phyloP scores from a whole-genome alignment of 768 basidiomycete species.

The Mycena sanguinolenta region DNA sequence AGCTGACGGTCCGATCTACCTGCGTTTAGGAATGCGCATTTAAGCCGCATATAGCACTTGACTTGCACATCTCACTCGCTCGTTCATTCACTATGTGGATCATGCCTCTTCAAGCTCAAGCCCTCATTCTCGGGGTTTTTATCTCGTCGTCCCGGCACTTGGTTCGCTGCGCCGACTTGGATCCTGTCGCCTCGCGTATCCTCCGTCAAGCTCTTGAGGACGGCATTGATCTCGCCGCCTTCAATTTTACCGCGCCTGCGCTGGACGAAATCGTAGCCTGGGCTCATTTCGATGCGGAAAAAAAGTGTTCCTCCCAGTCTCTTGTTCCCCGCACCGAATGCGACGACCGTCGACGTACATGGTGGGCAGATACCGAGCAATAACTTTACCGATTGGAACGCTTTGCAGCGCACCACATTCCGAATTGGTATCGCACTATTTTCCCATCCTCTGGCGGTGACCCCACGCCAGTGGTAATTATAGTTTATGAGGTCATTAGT shows the following conservation, averaged over 20 bases:
- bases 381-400: background rate
- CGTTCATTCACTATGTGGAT: no score
- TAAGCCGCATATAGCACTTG: no score
- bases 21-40: no score
- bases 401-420: constrained; percentile 26
- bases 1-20: no score
- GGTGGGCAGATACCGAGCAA: constrained; percentile 8
- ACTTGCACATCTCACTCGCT: no score
- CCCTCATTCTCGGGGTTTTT: no score
- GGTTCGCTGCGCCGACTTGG: background rate
- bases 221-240: constrained; percentile 21
- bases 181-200: background rate
- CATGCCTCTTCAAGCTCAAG: no score
- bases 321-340: constrained; percentile 9
- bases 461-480: constrained; percentile 5
- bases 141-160: no score
- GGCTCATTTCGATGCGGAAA: constrained; percentile 23
- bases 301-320: no score
- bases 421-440: constrained; percentile 20
- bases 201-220: constrained; percentile 20
- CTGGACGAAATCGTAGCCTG: constrained; percentile 27
- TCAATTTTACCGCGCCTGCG: constrained; percentile 25
- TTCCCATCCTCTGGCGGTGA: constrained; percentile 6
- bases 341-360: constrained; percentile 25
- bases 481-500: background rate